Conservation (phyloP, 2,329 filamentous ascomycete species). For the Fusarium ramigenum region DNA sequence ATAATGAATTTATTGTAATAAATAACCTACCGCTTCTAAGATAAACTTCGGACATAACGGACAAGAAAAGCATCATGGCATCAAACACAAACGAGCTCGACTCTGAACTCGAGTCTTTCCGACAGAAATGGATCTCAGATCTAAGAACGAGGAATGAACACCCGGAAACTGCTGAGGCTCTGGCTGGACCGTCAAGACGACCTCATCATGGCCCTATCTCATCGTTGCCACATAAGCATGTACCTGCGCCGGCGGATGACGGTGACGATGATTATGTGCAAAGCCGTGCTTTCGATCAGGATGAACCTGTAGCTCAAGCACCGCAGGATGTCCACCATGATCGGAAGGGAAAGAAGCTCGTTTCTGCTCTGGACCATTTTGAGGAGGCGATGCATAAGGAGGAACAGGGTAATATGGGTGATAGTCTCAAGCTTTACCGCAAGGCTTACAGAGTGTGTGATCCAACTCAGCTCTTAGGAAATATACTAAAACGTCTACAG, state of each 20-base stretch:
- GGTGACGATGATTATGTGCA: conserved; percentile 50
- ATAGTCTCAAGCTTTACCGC: conserved; percentile 88
- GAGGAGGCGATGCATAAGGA: conserved; percentile 93
- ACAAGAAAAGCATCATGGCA: conserved; percentile 25
- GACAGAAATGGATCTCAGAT: conserved; percentile 86
- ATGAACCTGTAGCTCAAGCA: conserved; percentile 14
- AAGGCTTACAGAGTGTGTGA: conserved; percentile 81
- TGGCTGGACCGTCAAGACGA: conserved; percentile 19
- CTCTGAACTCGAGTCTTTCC: conserved; percentile 85
- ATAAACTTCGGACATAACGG: conserved; percentile 21
- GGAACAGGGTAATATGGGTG: conserved; percentile 82
- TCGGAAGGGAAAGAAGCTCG: conserved; percentile 57
- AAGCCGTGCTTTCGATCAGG: conserved; percentile 47
- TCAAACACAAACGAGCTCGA: conserved; percentile 54
- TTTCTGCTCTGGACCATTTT: conserved; percentile 89
- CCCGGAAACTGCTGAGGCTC: conserved; percentile 14
- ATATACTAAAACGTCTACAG: background rate
- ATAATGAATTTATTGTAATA: conserved; percentile 36
- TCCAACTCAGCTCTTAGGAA: too few species aligned
- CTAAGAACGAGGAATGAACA: conserved; percentile 59
- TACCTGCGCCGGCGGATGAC: conserved; percentile 38
- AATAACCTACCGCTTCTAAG: background rate
- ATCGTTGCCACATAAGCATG: conserved; percentile 24
- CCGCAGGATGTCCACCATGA: conserved; percentile 19
- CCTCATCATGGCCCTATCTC: conserved; percentile 36